Conservation (phyloP, 2,329 filamentous ascomycete genomes). For the Hypoxylon rubiginosum region DNA sequence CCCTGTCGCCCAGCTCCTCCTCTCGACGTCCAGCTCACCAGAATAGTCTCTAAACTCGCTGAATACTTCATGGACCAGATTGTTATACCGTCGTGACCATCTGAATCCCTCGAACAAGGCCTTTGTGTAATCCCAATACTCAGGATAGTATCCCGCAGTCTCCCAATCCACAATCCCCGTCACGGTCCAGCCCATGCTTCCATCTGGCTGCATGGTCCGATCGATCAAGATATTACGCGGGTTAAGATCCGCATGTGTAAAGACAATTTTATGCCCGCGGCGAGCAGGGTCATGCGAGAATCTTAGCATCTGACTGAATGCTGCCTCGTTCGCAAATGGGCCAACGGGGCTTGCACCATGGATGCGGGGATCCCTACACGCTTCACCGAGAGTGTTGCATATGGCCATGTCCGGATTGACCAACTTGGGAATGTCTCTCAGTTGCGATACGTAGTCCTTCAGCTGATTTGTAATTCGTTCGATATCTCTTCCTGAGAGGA, state of each 20-base stretch:
- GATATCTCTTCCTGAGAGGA: conserved; percentile 47
- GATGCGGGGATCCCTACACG: conserved; percentile 50
- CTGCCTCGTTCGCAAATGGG: conserved; percentile 50
- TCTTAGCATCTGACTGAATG: conserved; percentile 51
- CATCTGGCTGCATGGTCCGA: conserved; percentile 36
- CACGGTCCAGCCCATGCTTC: conserved; percentile 45
- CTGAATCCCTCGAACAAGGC: conserved; percentile 38
- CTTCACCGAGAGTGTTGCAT: conserved; percentile 50
- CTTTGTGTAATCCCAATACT: conserved; percentile 52
- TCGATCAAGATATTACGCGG: conserved; percentile 53
- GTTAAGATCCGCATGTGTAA: conserved; percentile 54
- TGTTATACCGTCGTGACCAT: conserved; percentile 27
- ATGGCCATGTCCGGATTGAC: conserved; percentile 41
- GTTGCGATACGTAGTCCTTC: conserved; percentile 45
- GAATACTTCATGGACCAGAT: conserved; percentile 33
- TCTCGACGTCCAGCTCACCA: conserved; percentile 36
- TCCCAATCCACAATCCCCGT: conserved; percentile 52
- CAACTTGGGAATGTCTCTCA: conserved; percentile 46
- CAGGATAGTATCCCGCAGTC: conserved; percentile 47
- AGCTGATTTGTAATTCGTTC: conserved; percentile 44
- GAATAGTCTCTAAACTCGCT: conserved; percentile 36
- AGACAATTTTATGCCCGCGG: conserved; percentile 49
- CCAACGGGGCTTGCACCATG: conserved; percentile 40
- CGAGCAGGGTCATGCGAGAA: conserved; percentile 50
- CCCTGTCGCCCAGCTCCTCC: conserved; percentile 31